Evolutionary conservation across 2,329 filamentous ascomycete species (phyloP).

Genomic region (Thielaviopsis populi): DNA sequence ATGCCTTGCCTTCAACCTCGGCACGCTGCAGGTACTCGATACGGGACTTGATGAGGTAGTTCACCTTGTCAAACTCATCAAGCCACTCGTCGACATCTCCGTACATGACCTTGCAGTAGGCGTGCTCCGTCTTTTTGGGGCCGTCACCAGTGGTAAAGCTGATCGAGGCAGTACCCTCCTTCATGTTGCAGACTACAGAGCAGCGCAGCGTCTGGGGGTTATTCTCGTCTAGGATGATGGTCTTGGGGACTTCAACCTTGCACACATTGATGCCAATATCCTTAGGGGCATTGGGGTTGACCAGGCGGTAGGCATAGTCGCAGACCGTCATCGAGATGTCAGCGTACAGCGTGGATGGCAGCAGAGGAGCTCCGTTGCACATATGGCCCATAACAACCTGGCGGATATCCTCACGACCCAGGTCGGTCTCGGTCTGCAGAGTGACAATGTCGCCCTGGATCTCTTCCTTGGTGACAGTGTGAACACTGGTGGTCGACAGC

Average conservation of each 20-base stretch:
- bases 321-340: slow-evolving; percentile 51
- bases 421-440: slow-evolving; percentile 49
- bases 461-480: slow-evolving; percentile 47
- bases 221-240: slow-evolving; percentile 42
- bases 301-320: slow-evolving; percentile 47
- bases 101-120: slow-evolving; percentile 44
- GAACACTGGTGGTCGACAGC: slow-evolving; percentile 50
- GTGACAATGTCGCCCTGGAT: slow-evolving; percentile 38
- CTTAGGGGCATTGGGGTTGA: slow-evolving; percentile 37
- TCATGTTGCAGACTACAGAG: slow-evolving; percentile 43
- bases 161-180: slow-evolving; percentile 38
- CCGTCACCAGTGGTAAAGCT: slow-evolving; percentile 46
- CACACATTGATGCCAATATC: slow-evolving; percentile 48
- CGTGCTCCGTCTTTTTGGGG: slow-evolving; percentile 44
- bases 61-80: slow-evolving; percentile 49
- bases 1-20: slow-evolving; percentile 49
- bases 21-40: slow-evolving; percentile 44
- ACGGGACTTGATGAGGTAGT: slow-evolving; percentile 53
- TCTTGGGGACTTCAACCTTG: slow-evolving; percentile 54
- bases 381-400: slow-evolving; percentile 46
- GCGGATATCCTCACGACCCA: slow-evolving; percentile 47
- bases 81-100: slow-evolving; percentile 46
- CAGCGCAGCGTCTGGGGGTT: slow-evolving; percentile 44
- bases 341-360: slow-evolving; percentile 43
- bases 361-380: slow-evolving; percentile 51